Conservation (phyloP, 176 grass and related monocot species). For the Paspalum notatum region DNA sequence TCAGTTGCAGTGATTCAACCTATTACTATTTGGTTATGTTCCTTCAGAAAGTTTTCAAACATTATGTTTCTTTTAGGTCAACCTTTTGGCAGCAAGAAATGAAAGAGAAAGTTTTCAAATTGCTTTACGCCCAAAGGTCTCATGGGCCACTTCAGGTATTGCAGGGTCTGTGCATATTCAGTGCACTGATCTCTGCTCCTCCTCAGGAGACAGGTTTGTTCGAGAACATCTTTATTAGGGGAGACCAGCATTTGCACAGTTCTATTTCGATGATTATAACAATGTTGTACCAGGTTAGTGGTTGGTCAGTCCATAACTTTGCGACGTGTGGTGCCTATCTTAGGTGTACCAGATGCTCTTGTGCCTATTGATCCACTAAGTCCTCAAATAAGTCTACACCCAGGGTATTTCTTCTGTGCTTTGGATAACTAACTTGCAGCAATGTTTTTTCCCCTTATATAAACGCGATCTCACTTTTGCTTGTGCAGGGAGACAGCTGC, state of each 20-base stretch:
- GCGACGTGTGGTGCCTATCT: slow-evolving; percentile 82
- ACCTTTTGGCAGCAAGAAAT: slow-evolving; percentile 97
- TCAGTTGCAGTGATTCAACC: background rate
- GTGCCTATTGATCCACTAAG: slow-evolving; percentile 80
- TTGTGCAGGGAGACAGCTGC: slow-evolving; percentile 82
- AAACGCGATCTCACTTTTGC: slow-evolving; percentile 29
- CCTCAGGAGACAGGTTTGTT: slow-evolving; percentile 81
- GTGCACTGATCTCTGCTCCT: slow-evolving; percentile 80
- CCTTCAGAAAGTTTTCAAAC: background rate
- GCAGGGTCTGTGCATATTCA: slow-evolving; percentile 85
- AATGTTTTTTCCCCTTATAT: slow-evolving; percentile 1
- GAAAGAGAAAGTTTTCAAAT: slow-evolving; percentile 98
- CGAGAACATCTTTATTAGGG: slow-evolving; percentile 24
- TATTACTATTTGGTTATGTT: slow-evolving; percentile 27
- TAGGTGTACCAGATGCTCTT: slow-evolving; percentile 99
- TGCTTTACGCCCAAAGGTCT: slow-evolving; percentile 85
- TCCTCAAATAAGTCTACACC: slow-evolving; percentile 75
- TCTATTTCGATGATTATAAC: slow-evolving; percentile 49
- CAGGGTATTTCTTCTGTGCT: slow-evolving; percentile 72
- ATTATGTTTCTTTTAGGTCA: slow-evolving; percentile 55
- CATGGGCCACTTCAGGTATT: slow-evolving; percentile 79
- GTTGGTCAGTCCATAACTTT: slow-evolving; percentile 75
- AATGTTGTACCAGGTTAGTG: slow-evolving; percentile 66
- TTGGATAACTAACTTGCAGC: slow-evolving; percentile 23
- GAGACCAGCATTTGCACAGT: slow-evolving; percentile 31